phyloP scores from a whole-genome alignment of 352 stramenopile genomes.

The Saprolegnia parasitica region DNA sequence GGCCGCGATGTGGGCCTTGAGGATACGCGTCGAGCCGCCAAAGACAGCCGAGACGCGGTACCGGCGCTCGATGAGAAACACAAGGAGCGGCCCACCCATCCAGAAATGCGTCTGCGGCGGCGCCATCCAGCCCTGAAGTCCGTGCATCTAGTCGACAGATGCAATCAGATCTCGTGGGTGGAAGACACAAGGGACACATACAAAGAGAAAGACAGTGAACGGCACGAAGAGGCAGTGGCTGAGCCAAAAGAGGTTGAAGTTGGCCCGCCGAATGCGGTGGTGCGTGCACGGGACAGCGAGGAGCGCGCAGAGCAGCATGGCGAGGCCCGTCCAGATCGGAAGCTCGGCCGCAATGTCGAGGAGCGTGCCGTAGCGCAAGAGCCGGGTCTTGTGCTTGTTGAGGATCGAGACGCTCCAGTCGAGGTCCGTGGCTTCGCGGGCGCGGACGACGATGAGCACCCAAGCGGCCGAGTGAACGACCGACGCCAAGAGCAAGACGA shows the following conservation, averaged over 20 bases:
- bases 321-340: conserved; percentile 44
- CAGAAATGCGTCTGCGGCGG: conserved; percentile 37
- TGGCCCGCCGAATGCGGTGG: conserved; percentile 27
- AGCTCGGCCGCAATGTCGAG: conserved; percentile 25
- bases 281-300: conserved; percentile 34
- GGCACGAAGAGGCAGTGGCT: conserved; percentile 37
- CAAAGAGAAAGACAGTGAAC: conserved; percentile 36
- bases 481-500: conserved; percentile 33
- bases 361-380: conserved; percentile 29
- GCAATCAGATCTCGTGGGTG: neutral
- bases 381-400: conserved; percentile 14
- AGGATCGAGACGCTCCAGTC: conserved; percentile 35
- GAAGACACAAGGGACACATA: conserved; percentile 23
- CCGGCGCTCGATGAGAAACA: conserved; percentile 37
- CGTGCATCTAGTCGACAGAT: conserved; percentile 37
- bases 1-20: conserved; percentile 26
- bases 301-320: conserved; percentile 34
- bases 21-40: conserved; percentile 29
- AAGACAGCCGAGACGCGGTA: conserved; percentile 30
- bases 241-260: conserved; percentile 35
- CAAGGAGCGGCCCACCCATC: conserved; percentile 31
- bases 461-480: conserved; percentile 40
- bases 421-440: conserved; percentile 17
- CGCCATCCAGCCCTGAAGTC: conserved; percentile 36
- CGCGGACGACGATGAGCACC: conserved; percentile 32